Evolutionary conservation across 2,329 filamentous ascomycete genomes (phyloP), one percentile per base, ranked within the genome.

Genomic region (Pestalotiopsis sp.): DNA sequence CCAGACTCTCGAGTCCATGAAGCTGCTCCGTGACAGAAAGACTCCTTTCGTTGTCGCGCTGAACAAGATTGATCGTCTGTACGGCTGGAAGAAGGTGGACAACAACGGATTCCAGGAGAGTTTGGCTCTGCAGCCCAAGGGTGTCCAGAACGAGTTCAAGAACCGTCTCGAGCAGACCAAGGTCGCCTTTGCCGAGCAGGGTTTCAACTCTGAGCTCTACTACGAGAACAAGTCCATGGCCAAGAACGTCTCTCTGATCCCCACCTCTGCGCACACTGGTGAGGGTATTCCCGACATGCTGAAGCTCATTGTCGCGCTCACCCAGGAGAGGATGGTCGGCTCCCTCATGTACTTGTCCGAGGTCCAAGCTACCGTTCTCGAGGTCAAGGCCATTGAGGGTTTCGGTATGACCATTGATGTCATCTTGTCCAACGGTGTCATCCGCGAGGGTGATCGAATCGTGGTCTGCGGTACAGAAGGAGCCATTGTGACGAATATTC

Each of bases 51-150:
- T 99, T 74, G 97, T 99, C 56, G 97, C 97, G 1, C 87, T 99
- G 78, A 99, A 99, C 91, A 99, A 99, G 87, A 98, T 99, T 74
- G 96, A 99, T 89, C 94, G 96, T 89, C 90, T 99, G 17, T 99
- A 98, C 80, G 94, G 94, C 79, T 99, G 97, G 96, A 97, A 97
- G 87, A 94, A 95, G 85, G 94, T 98, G 70, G 94, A 96, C 77
- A 97, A 99, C 88, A 99, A 99, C 79, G 96, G 96, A 69, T 98
- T 99, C 88, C 91, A 94, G 77, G 95, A 98, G 80, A 95, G 92
- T 82, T 85, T 99, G 80, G 89, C 90, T 56, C 87, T 97, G 76
- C 96, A 99, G 83, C 97, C 90, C 85, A 96, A 95, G 84, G 91
- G 92, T 65, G 95, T 98, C 12, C 93, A 97, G 83, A 93, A 93